Base-by-base conservation (phyloP, 495 filamentous ascomycete species). In the Cladorrhinum samala region DNA sequence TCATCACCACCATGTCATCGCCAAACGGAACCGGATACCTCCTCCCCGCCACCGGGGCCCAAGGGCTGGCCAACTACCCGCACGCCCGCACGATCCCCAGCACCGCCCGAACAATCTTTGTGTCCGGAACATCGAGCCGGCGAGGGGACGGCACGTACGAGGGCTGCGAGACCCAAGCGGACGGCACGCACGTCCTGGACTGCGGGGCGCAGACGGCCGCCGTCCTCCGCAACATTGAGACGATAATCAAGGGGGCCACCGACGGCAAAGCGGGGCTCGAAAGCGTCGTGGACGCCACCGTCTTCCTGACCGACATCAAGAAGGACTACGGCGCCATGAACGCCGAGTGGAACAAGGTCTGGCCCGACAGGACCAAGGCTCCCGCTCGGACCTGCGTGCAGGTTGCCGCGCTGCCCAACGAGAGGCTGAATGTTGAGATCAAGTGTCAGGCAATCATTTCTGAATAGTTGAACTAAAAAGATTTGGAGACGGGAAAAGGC, bases 21-120 rank as follows among this genome's bases (percentile, higher is more conserved):
- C 21, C 55, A 42, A 65, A 62, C 59, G 54, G 57, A 36, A 60
- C 57, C 16, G 49, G 50, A 47, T 64, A 52, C 43, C 46, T 64
- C 36, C 58, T 61, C 42, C 58, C 56, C 1, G 33, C 55, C 19
- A 50, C 42, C 13, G 52, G 54, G 9, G 50, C 62, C 3, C 62
- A 61, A 17, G 58, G 58, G 8, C 59, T 62, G 11, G 62, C 62
- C 54, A 65, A 62, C 49, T 65, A 65, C 55, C 59, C 60, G 2
- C 62, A 65, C 47, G 62, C 62, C 17, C 56, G 62, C 27, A 60
- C 52, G 21, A 57, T 62, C 37, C 47, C 62, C 41, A 56, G 52
- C 50, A 39, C 48, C 0, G 49, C 59, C 0, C 53, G 53, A 18
- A 65, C 59, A 38, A 62, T 65, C 23, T 65, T 60, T 46, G 51